These are phyloP conservation scores for Heracleum sosnowskyi DNA, from an alignment of 129 eudicot genomes.

Conservation along the genomic window DNA sequence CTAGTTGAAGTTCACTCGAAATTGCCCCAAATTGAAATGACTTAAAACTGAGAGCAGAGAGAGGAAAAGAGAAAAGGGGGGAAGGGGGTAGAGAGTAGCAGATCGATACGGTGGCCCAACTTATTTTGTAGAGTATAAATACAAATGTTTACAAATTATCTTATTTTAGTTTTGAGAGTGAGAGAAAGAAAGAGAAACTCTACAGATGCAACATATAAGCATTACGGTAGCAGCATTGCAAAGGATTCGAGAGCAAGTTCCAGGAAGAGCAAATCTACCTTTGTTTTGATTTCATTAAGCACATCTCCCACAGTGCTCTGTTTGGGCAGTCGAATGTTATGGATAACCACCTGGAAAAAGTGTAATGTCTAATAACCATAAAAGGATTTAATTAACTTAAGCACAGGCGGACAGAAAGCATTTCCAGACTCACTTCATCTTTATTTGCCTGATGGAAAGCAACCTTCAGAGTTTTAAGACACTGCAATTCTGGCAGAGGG, in stretches of 20 bases:
- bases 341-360: constrained; percentile 58
- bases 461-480: constrained; percentile 84
- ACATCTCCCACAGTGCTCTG: constrained; percentile 97
- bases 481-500: constrained; percentile 88
- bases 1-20: no score
- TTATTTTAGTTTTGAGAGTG: background rate
- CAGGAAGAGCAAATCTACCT: constrained; percentile 32
- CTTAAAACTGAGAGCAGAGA: no score
- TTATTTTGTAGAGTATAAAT: background rate
- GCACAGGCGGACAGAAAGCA: background rate
- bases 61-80: background rate
- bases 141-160: background rate
- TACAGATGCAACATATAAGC: background rate
- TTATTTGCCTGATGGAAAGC: constrained; percentile 79
- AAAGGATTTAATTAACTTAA: background rate
- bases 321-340: constrained; percentile 81
- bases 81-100: background rate
- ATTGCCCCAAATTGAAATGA: background rate
- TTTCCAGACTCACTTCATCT: constrained; percentile 46
- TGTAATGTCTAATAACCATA: background rate
- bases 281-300: constrained; percentile 72
- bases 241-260: background rate
- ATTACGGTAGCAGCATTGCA: background rate
- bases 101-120: background rate
- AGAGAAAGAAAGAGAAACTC: background rate